Base-by-base conservation (phyloP, 2,329 filamentous ascomycete species). In the Botrytis fabae region DNA sequence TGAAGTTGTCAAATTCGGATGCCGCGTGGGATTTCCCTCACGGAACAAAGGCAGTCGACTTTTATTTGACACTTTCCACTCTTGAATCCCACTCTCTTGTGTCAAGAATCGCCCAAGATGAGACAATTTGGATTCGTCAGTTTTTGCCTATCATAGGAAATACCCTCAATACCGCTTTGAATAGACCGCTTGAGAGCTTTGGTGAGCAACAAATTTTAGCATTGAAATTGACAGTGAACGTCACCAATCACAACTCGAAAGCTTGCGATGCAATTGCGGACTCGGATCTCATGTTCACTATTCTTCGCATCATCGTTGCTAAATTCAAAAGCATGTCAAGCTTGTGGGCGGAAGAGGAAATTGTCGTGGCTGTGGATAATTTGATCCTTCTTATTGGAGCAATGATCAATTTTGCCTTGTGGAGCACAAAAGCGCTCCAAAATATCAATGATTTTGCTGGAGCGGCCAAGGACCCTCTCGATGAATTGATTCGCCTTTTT, bases 321-420 rank as follows among this genome's bases (percentile, higher is more conserved):
- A 85, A 85, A 3, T 88, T 91, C 74, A 79, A 81, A 9, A 80
- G 82, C 28, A 83, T 89, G 12, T 82, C 86, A 54, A 80, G 83
- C 2, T 85, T 85, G 10, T 82, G 89, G 73, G 82, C 83, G 9
- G 84, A 84, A 63, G 85, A 85, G 42, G 82, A 84, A n/a, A 85
- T 88, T 70, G 81, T 85, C 18, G 84, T 84, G 35, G 82, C 86
- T 1, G 83, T 95, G 70, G 92, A 97, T 76, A 87, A 89, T 66
- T 85, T 97, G 22, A 88, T 97, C 66, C 86, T 98, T 60, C 88
- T 93, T 70, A 84, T 97, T 57, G 95, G 94, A 0, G 89, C 93
- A 35, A 88, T 95, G 82, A 97, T 97, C 81, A 98, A 98, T 79
- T 88, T 98, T 71, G 89, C 93, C 14, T 94, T 97, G 80, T 91